These are phyloP conservation scores for Alternaria consortialis DNA, from an alignment of 2,329 filamentous ascomycete species.

Conservation along the genomic window DNA sequence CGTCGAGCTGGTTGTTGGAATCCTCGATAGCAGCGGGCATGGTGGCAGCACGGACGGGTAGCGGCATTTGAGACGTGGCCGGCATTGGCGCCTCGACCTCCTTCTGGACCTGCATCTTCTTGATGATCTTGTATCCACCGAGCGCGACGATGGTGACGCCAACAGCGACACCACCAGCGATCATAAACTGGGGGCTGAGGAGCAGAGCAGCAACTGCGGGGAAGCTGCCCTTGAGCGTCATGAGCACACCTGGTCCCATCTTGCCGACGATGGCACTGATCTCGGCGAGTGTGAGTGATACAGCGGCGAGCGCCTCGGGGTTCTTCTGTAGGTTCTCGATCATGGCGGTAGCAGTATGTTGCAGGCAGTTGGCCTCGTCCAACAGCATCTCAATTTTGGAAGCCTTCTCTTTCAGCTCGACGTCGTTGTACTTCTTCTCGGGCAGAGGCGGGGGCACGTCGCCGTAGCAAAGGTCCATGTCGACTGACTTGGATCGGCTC, in stretches of 20 bases:
- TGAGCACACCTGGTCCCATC: conserved; percentile 82
- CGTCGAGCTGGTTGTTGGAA: conserved; percentile 57
- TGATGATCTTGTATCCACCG: conserved; percentile 96
- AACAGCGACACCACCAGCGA: conserved; percentile 86
- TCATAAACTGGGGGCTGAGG: conserved; percentile 90
- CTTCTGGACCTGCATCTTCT: conserved; percentile 71
- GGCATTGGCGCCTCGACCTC: conserved; percentile 36
- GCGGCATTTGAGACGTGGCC: conserved; percentile 14
- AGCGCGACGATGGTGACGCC: conserved; percentile 96
- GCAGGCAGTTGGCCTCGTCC: conserved; percentile 87
- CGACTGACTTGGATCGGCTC: conserved; percentile 62
- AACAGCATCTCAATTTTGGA: conserved; percentile 78
- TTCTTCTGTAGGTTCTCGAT: conserved; percentile 83
- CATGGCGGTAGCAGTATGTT: conserved; percentile 82
- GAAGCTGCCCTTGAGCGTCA: conserved; percentile 78
- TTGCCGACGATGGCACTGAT: conserved; percentile 83
- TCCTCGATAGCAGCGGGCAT: conserved; percentile 17
- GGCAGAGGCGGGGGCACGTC: conserved; percentile 76
- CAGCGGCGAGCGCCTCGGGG: conserved; percentile 91
- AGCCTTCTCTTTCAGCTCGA: conserved; percentile 73
- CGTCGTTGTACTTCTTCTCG: conserved; percentile 60
- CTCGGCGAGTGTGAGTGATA: conserved; percentile 91
- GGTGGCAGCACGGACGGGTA: conserved; percentile 22
- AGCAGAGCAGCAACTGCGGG: conserved; percentile 88
- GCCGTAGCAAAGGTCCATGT: conserved; percentile 93